Evolutionary conservation across 2,329 filamentous ascomycete species (phyloP).

Genomic region (Phaeoacremonium minimum): DNA sequence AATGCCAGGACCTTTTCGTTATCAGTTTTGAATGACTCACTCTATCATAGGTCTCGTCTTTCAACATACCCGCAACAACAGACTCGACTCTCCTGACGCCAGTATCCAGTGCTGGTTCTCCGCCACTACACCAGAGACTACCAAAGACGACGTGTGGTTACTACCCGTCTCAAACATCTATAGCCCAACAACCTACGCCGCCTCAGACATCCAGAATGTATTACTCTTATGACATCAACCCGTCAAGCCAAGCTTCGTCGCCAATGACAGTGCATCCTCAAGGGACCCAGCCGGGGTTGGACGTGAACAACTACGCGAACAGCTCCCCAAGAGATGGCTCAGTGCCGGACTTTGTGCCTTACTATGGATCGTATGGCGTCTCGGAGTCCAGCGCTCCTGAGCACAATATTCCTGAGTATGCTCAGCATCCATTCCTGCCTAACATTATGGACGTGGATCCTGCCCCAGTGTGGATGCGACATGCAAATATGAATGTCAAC

Average conservation of each 20-base stretch:
- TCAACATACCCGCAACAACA: slow-evolving; percentile 28
- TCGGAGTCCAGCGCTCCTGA: slow-evolving; percentile 17
- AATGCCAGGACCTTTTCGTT: no score
- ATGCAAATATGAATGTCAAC: no score
- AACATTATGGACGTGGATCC: neutral
- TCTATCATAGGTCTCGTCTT: slow-evolving; percentile 25
- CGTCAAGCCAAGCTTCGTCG: slow-evolving; percentile 37
- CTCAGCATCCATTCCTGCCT: no score
- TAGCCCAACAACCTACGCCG: slow-evolving; percentile 41
- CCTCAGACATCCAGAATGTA: slow-evolving; percentile 43
- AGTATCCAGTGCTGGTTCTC: slow-evolving; percentile 43
- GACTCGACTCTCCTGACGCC: slow-evolving; percentile 46
- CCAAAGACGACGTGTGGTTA: slow-evolving; percentile 35
- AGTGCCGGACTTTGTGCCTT: slow-evolving; percentile 21
- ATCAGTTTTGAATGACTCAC: slow-evolving; percentile 4
- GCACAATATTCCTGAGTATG: neutral
- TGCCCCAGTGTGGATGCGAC: neutral
- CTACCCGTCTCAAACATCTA: slow-evolving; percentile 26
- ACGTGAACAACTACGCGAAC: slow-evolving; percentile 15
- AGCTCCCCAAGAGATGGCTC: slow-evolving; percentile 25
- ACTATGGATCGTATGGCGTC: slow-evolving; percentile 30
- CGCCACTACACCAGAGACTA: slow-evolving; percentile 37
- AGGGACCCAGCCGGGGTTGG: slow-evolving; percentile 12
- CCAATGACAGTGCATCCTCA: slow-evolving; percentile 36
- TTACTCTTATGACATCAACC: slow-evolving; percentile 36